Evolutionary conservation across 805 yeast genomes (phyloP), one percentile per base, ranked within the genome.

Genomic region (Tetrapisispora iriomotensis): DNA sequence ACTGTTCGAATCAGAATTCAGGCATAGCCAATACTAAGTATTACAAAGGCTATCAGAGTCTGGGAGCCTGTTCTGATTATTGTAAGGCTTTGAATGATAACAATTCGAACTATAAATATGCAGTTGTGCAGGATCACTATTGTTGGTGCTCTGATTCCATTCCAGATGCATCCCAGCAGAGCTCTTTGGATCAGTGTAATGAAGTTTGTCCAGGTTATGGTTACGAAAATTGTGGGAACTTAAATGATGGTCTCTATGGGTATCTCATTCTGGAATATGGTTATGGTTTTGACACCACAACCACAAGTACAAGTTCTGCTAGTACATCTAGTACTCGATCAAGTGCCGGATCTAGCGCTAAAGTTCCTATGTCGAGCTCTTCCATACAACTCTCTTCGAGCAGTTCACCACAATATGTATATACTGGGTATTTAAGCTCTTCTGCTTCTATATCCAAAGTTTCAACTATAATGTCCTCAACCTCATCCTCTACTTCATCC

Each of bases 141-240:
- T 56, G 61, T 41, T 55, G 60, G 60, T 56, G 61, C 33, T 38
- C 53, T 1, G 44, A 55, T 26, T 9, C 32, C 1, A 36, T 32
- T 10, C 60, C 61, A 3, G 14, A 39, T 6, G 17, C 46, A 18
- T 17, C 40, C 3, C 19, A 49, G 19, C 25, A 34, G 20, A 45
- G 48, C 3, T 39, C 51, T 6, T 38, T 50, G 18, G 36, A 37
- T 10, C 29, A 46, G 10, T 56, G 61, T 39, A 40, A 45, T 30
- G 41, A 33, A 8, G 22, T 21, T 10, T 56, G 61, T 37, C 57
- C 54, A 3, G 61, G 61, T 13, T 55, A 55, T 38, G 46, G 43
- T 3, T 21, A 36, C 8, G 61, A 56, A 40, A 26, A 38, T 14
- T 56, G 61, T 41, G 61, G 61, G 3, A 48, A 45, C 37, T 24